These are phyloP conservation scores for Apiotrichum akiyoshidainum DNA, from an alignment of 1,284 basidiomycete species.

Conservation along the genomic window DNA sequence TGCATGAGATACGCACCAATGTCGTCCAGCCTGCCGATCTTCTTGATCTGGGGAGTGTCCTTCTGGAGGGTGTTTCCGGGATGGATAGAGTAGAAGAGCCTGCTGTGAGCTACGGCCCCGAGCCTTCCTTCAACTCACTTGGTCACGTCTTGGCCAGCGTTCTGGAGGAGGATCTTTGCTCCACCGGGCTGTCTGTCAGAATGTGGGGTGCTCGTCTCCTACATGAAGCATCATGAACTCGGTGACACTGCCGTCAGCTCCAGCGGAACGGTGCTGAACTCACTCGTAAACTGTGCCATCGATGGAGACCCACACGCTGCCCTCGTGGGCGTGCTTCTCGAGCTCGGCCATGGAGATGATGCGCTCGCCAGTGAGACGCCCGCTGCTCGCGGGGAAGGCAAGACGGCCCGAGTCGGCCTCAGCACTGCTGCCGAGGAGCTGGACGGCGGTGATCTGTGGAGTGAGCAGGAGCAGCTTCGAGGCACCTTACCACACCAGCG, in stretches of 20 bases:
- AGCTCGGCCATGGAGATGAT: conserved; percentile 24
- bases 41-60: conserved; percentile 19
- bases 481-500: not conserved
- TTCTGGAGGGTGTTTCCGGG: conserved; percentile 28
- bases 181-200: conserved; percentile 31
- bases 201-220: not conserved
- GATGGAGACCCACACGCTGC: conserved; percentile 37
- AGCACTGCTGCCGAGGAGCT: not conserved
- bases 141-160: conserved; percentile 37
- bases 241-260: conserved; percentile 26
- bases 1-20: conserved; percentile 17
- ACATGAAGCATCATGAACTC: conserved; percentile 28
- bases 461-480: not conserved
- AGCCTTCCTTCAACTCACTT: conserved; percentile 10
- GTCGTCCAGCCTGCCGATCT: conserved; percentile 27
- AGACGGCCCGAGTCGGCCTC: conserved; percentile 4
- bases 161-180: conserved; percentile 30
- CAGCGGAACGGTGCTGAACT: conserved; percentile 6
- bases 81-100: conserved; percentile 29
- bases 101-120: conserved; percentile 8
- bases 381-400: conserved; percentile 2
- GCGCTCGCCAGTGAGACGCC: conserved; percentile 4
- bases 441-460: conserved; percentile 4
- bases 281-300: conserved; percentile 40
- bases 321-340: conserved; percentile 24